Evolutionary conservation across 345 rosid genomes (phyloP).

Genomic region (Diplotaxis tenuifolia): DNA sequence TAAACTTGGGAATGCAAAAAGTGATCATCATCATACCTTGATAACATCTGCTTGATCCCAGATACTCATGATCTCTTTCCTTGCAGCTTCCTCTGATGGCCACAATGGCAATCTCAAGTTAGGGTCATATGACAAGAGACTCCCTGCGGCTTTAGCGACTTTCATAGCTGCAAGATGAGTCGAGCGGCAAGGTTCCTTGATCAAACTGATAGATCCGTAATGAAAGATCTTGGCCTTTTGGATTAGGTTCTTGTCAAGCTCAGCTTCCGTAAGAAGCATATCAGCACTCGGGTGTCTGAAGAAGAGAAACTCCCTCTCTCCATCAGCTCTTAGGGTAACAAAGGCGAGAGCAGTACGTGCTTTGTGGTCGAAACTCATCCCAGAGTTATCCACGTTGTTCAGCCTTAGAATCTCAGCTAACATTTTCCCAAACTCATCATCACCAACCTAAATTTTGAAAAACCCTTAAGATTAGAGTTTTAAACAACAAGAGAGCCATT

Average conservation of each 20-base stretch:
- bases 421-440: constrained; percentile 96
- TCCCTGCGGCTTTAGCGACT: constrained; percentile 69
- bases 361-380: constrained; percentile 68
- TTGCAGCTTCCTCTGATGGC: constrained; percentile 90
- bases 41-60: constrained; percentile 93
- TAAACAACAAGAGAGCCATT: background rate
- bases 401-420: constrained; percentile 70
- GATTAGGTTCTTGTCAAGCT: constrained; percentile 65
- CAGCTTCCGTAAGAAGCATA: constrained; percentile 89
- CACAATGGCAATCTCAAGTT: constrained; percentile 89
- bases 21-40: constrained; percentile 48
- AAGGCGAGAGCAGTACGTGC: constrained; percentile 97
- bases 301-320: constrained; percentile 97
- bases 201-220: constrained; percentile 95
- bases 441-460: constrained; percentile 51
- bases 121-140: constrained; percentile 91
- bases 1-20: background rate
- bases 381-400: constrained; percentile 78
- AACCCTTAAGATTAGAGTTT: background rate
- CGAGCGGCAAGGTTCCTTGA: constrained; percentile 89
- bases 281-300: constrained; percentile 99
- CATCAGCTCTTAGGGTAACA: constrained; percentile 85
- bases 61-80: constrained; percentile 75
- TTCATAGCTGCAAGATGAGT: constrained; percentile 93
- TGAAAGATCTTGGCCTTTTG: constrained; percentile 86